Evolutionary conservation across 1,284 basidiomycete genomes (phyloP), one percentile per base, ranked within the genome.

Genomic region (Ganoderma sp.): DNA sequence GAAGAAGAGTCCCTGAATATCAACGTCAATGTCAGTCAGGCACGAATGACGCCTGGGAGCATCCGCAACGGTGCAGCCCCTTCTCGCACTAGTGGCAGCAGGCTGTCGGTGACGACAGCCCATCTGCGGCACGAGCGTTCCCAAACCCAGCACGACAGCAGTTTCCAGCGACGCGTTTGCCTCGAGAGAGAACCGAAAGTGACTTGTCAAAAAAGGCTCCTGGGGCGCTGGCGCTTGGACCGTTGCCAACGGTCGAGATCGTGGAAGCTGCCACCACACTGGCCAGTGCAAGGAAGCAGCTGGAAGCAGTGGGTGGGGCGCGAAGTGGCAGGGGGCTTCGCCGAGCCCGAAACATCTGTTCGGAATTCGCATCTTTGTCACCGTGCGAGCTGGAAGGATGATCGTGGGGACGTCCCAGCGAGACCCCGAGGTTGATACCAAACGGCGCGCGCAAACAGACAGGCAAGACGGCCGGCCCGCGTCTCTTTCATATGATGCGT

Each of bases 21-120:
- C 50, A 39, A 63, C 37, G 50, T 42, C 62, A 42, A 63, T 15
- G 52, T 42, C 52, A 63, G 50, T n/a, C 62, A 63, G 62, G 62
- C 52, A 63, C 62, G 52, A 39, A 34, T 6, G 28, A 45, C 52
- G 9, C 62, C 42, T 54, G 32, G 22, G 62, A 41, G 52, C 52
- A 63, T 63, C 62, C 50, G 62, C 52, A 25, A 42, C n/a, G 56
- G 9, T 58, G 10, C 39, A 43, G 52, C 14, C 62, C 37, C 42
- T n/a, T 25, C n/a, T 25, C 32, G 32, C 32, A 39, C 56, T 37
- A 37, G 32, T 10, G 56, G 17, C 3, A 37, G 37, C 56, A 39
- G 34, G 17, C 37, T 52, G 32, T 34, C 28, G 56, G 19, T 58
- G 34, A 39, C 34, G 37, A 10, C 34, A n/a, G 56, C 1, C 56